These are phyloP conservation scores for Solanum gandarillasii DNA, from an alignment of 257 asterid genomes.

Conservation along the genomic window DNA sequence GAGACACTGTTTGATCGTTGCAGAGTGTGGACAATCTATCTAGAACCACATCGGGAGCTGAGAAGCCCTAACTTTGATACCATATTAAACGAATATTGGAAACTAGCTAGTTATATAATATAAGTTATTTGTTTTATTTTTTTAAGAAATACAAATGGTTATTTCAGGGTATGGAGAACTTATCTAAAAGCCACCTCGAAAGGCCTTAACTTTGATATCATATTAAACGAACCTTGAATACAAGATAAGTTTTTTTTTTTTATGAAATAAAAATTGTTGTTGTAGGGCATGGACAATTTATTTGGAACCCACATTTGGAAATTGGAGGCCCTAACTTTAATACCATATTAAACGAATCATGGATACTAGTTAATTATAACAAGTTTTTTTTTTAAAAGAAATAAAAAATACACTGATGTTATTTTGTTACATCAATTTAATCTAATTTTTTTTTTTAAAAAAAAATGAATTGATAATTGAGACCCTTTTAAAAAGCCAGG, in stretches of 20 bases:
- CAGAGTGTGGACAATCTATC: too few relatives aligned
- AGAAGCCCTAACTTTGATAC: too few relatives aligned
- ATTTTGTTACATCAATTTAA: background rate
- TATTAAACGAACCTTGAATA: too few relatives aligned
- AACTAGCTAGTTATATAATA: too few relatives aligned
- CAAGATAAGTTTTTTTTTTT: too few relatives aligned
- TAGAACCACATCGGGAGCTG: too few relatives aligned
- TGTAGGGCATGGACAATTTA: background rate
- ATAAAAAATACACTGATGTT: background rate
- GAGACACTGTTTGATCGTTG: background rate
- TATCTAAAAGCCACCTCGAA: too few relatives aligned
- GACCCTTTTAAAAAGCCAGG: slow-evolving; percentile 18
- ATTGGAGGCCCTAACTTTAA: background rate
- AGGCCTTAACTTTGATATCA: background rate
- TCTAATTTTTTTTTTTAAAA: background rate
- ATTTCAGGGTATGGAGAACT: too few relatives aligned
- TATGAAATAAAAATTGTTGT: background rate
- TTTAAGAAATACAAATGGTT: too few relatives aligned
- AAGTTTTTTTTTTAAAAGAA: background rate
- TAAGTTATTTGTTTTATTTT: too few relatives aligned
- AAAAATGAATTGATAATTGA: background rate
- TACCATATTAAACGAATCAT: background rate
- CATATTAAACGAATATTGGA: too few relatives aligned
- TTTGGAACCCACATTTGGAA: background rate
- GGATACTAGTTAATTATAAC: background rate